phyloP scores from a whole-genome alignment of 2,329 filamentous ascomycete species.

The Ophiostoma sp. region DNA sequence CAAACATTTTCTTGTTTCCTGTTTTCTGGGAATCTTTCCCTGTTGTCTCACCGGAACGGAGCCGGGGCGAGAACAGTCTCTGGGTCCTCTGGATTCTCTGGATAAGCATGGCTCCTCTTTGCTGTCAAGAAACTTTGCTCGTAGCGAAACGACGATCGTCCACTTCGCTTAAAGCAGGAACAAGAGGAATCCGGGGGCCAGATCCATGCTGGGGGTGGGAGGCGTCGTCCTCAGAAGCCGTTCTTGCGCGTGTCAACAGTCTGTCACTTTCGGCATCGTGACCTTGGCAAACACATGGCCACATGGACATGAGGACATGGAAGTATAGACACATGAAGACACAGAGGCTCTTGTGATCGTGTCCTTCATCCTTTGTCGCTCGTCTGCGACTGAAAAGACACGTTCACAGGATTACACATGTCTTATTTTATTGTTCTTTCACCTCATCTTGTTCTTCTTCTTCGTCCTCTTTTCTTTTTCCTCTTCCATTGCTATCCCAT shows the following conservation, averaged over 20 bases:
- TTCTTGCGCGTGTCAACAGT: neutral
- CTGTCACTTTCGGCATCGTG: neutral
- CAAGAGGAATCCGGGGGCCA: neutral
- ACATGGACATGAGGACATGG: neutral
- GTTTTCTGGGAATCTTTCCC: neutral
- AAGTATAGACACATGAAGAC: neutral
- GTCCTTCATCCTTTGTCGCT: neutral
- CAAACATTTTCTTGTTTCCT: neutral
- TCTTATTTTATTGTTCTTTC: neutral
- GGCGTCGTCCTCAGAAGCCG: neutral
- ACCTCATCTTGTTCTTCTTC: neutral
- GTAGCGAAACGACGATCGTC: constrained; percentile 14
- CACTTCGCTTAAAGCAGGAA: neutral
- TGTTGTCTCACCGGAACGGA: neutral
- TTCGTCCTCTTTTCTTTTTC: neutral
- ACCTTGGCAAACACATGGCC: neutral
- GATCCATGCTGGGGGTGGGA: neutral
- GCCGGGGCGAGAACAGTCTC: neutral
- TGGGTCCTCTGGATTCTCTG: neutral
- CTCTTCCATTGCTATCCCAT: neutral
- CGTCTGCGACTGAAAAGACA: neutral
- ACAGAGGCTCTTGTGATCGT: neutral
- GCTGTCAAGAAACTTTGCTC: neutral
- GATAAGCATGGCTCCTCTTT: neutral
- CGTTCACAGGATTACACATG: neutral